phyloP scores from a whole-genome alignment of 768 basidiomycete species.

The Russula ochroleuca region DNA sequence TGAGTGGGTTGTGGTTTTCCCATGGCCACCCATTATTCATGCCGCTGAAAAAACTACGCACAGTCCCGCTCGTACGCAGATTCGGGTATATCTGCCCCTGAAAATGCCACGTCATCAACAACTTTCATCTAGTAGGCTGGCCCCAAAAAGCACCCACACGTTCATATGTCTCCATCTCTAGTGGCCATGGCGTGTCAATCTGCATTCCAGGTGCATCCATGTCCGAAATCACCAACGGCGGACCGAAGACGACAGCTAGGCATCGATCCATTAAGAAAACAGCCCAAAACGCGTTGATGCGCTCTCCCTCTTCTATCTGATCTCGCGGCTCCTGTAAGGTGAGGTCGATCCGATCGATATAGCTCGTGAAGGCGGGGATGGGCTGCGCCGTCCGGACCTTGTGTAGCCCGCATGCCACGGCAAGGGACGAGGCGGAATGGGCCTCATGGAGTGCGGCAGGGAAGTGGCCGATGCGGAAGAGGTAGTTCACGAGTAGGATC shows the following conservation, averaged over 20 bases:
- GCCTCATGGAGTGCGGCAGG: constrained; percentile 35
- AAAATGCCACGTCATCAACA: constrained; percentile 35
- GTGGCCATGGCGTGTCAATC: constrained; percentile 41
- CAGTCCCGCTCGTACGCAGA: constrained; percentile 45
- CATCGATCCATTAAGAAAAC: constrained; percentile 56
- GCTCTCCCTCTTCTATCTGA: constrained; percentile 57
- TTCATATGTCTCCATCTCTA: constrained; percentile 35
- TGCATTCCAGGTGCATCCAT: constrained; percentile 42
- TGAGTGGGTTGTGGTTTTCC: constrained; percentile 38
- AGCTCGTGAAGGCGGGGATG: constrained; percentile 21
- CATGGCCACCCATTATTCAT: constrained; percentile 34
- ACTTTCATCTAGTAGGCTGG: constrained; percentile 15
- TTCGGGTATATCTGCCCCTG: constrained; percentile 46
- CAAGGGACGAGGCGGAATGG: constrained; percentile 34
- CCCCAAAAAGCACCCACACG: constrained; percentile 27
- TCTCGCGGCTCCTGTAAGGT: constrained; percentile 41
- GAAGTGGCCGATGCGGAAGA: constrained; percentile 31
- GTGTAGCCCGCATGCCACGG: constrained; percentile 33
- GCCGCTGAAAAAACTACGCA: constrained; percentile 46
- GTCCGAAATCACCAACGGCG: constrained; percentile 51
- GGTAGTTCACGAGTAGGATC: constrained; percentile 35
- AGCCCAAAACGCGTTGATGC: constrained; percentile 64
- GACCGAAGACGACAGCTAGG: constrained; percentile 50
- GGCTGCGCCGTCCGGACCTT: constrained; percentile 27
- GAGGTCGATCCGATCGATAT: constrained; percentile 26